Base-by-base conservation (phyloP, 768 basidiomycete genomes). In the Trametopsis cervina region DNA sequence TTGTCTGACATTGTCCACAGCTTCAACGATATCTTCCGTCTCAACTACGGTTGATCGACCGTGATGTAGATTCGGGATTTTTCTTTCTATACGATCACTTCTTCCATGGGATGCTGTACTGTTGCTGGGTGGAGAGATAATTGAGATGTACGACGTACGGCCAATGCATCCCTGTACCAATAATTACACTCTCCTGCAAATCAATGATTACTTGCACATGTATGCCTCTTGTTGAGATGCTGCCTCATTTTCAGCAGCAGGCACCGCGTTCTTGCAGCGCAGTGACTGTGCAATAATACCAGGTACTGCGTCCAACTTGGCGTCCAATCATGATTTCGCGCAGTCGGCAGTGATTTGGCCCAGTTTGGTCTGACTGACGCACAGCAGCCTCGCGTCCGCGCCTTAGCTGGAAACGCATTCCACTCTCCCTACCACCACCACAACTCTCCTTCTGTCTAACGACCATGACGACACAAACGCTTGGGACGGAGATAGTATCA, bases 21-120 rank as follows among this genome's bases (percentile, higher is more conserved):
- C 47, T 70, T 76, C 61, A 95, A 95, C 66, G 89, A 94, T 64
- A 82, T 94, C 52, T 94, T 96, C 87, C 86, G 89, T 54, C 83
- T 92, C 67, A 89, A 89, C 71, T 77, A 80, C 61, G 85, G 79
- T 20, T 54, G 35, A 47, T 25, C 36, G 4, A 29, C 18, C 12
- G 12, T 9, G 12, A 29, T 35, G 4, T 36, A 25, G 29, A 5
- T 45, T 23, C 22, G 27, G 9, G 27, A 17, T 17, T 11, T 36
- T 17, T 11, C 17, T 36, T 36, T 11, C 35, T 11, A 17, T 11
- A 36, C 11, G 35, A 36, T 11, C 35, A 36, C 17, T 36, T 11
- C 35, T 11, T 11, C 17, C 35, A 11, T 17, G 17, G 11, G 11
- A 11, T 36, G 35, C n/a, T n/a, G n/a, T n/a, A n/a, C n/a, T n/a